Evolutionary conservation across 345 rosid species (phyloP).

Genomic region (Gossypium australe): DNA sequence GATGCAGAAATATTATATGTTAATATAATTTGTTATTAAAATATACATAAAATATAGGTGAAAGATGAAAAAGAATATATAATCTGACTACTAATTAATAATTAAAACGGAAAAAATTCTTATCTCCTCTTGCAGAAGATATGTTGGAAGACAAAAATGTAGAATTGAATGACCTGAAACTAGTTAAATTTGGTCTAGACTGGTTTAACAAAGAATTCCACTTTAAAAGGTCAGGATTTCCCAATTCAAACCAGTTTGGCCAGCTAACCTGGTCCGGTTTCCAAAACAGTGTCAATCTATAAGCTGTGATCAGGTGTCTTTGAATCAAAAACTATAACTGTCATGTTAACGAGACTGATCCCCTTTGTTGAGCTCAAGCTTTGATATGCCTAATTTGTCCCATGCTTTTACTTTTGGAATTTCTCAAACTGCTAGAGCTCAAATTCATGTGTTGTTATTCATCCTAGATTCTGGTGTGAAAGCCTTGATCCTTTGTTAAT

Average conservation of each 20-base stretch:
- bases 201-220: not conserved
- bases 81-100: no score
- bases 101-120: not conserved
- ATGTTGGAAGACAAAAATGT: not conserved
- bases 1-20: not conserved
- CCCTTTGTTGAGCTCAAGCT: not conserved
- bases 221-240: not conserved
- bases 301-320: not conserved
- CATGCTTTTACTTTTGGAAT: conserved; percentile 1
- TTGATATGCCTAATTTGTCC: not conserved
- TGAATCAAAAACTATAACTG: not conserved
- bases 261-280: not conserved
- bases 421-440: not conserved
- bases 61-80: not conserved
- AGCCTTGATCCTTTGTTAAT: not conserved
- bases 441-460: not conserved
- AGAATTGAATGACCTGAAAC: not conserved
- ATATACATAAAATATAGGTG: not conserved
- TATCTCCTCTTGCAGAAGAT: not conserved
- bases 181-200: not conserved
- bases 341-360: not conserved
- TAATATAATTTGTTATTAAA: not conserved
- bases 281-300: not conserved
- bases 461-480: not conserved
- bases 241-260: not conserved